Conservation (phyloP, 495 filamentous ascomycete genomes). For the Geopyxis carbonaria region DNA sequence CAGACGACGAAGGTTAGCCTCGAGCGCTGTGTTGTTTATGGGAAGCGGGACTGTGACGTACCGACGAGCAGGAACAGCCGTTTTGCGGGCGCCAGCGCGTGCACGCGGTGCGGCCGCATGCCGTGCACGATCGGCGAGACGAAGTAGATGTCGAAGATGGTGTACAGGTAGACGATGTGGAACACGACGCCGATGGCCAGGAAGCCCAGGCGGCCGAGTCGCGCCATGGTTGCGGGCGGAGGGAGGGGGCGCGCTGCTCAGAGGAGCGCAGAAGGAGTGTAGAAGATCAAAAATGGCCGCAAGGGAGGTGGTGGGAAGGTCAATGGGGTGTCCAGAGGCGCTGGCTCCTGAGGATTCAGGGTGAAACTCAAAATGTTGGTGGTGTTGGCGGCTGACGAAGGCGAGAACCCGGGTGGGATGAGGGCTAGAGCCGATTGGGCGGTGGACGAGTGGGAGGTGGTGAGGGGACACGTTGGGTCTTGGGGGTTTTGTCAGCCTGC, state of each 20-base stretch:
- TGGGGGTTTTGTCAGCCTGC: too few relatives aligned
- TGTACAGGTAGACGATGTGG: slow-evolving; percentile 85
- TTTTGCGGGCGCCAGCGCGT: slow-evolving; percentile 56
- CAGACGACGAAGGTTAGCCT: slow-evolving; percentile 4
- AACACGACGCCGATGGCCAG: slow-evolving; percentile 82
- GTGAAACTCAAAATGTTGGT: too few relatives aligned
- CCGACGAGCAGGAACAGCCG: slow-evolving; percentile 89
- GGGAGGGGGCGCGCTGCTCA: slow-evolving; percentile 2
- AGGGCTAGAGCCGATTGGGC: too few relatives aligned
- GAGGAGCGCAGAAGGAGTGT: neutral
- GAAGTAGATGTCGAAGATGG: slow-evolving; percentile 99
- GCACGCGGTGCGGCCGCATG: slow-evolving; percentile 65
- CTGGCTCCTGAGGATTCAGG: too few relatives aligned
- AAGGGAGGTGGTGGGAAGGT: too few relatives aligned
- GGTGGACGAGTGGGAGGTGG: too few relatives aligned
- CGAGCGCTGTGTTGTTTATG: too few relatives aligned
- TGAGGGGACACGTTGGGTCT: too few relatives aligned
- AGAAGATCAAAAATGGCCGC: too few relatives aligned
- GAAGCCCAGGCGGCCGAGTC: slow-evolving; percentile 71
- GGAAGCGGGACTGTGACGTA: slow-evolving; percentile 30
- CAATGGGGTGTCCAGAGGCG: too few relatives aligned
- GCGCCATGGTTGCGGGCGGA: slow-evolving; percentile 40
- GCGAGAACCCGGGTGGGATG: too few relatives aligned
- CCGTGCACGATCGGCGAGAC: slow-evolving; percentile 94
- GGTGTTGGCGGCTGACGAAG: too few relatives aligned